Base-by-base conservation (phyloP, 768 basidiomycete genomes). In the Suillus variegatus region DNA sequence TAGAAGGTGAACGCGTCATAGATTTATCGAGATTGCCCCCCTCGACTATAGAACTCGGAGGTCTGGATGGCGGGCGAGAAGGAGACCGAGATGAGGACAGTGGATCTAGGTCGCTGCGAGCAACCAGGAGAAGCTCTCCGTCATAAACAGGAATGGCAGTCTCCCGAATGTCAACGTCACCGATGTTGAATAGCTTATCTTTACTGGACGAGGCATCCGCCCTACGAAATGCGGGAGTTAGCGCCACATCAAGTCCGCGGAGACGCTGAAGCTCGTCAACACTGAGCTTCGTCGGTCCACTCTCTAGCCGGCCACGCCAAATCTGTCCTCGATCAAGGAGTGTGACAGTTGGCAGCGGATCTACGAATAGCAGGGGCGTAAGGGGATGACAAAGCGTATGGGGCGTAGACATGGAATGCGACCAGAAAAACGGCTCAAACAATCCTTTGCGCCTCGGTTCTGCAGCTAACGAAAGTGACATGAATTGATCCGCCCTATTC, bases 391-490 rank as follows among this genome's bases (percentile, higher is more conserved):
- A 81, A 2, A 80, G 78, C 12, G 74, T 69, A 25, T 77, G 75
- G 0, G 80, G 71, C 46, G 80, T 74, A 3, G 79, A 74, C 32
- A 74, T 70, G 14, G 80, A 66, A 52, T 84, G 82, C 6, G 82
- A 78, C 91, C 91, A 94, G 76, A 89, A 92, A 68, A 88, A 86
- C 0, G 91, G 90, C 67, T 92, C 91, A 64, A 91, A 93, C 2
- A 89, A 76, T 9, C 90, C 90, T 73, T 84, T 88, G n/a, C 88
- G 82, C 25, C 88, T 84, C 8, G 91, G 87, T 70, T 94, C 93
- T 18, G 89, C 86, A 46, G 90, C 86, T 41, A 92, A 74, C 2
- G 93, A 94, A 22, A 92, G 80, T 0, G 89, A 86, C 85, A 89
- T 90, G 70, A 92, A 93, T 66, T 91, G 90, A 32, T 91, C 91